These are phyloP conservation scores for Epichloe sibirici DNA, from an alignment of 2,329 filamentous ascomycete genomes.

Conservation along the genomic window DNA sequence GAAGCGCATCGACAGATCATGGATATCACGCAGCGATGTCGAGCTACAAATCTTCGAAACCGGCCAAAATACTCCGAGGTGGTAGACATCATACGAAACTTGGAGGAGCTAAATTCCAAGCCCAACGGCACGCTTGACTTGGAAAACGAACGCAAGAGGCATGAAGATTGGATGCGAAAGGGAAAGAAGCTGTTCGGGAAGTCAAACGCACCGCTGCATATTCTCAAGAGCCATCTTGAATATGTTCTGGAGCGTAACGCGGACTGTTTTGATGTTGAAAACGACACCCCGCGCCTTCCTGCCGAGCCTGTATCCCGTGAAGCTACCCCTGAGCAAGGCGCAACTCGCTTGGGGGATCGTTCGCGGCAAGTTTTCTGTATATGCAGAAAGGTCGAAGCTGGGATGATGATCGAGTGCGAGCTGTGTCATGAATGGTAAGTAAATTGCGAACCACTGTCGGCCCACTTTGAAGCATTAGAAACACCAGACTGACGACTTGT, in stretches of 20 bases:
- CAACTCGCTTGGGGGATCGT: slow-evolving; percentile 47
- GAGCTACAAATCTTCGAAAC: slow-evolving; percentile 60
- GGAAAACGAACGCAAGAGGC: slow-evolving; percentile 84
- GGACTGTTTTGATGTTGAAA: slow-evolving; percentile 77
- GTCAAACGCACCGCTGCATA: slow-evolving; percentile 92
- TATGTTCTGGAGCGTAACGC: slow-evolving; percentile 82
- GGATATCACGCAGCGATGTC: slow-evolving; percentile 67
- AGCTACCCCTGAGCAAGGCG: slow-evolving; percentile 44
- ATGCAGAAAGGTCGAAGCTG: slow-evolving; percentile 81
- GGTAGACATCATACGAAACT: slow-evolving; percentile 73
- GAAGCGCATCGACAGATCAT: slow-evolving; percentile 85
- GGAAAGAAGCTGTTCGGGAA: slow-evolving; percentile 98
- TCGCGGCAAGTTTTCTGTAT: slow-evolving; percentile 88
- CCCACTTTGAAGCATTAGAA: not conserved
- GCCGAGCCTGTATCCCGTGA: slow-evolving; percentile 87
- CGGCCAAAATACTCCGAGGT: slow-evolving; percentile 83
- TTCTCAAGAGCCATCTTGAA: slow-evolving; percentile 87
- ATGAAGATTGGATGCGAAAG: slow-evolving; percentile 98
- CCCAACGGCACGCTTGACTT: slow-evolving; percentile 83
- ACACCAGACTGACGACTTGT: not conserved
- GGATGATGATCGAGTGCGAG: slow-evolving; percentile 99
- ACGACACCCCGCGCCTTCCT: slow-evolving; percentile 76
- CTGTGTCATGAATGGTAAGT: slow-evolving; percentile 92
- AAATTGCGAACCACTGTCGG: slow-evolving; percentile 6
- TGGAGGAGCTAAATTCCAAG: slow-evolving; percentile 86